Evolutionary conservation across 2,329 filamentous ascomycete species (phyloP), one percentile per base, ranked within the genome.

Genomic region (Calonectria crousiana): DNA sequence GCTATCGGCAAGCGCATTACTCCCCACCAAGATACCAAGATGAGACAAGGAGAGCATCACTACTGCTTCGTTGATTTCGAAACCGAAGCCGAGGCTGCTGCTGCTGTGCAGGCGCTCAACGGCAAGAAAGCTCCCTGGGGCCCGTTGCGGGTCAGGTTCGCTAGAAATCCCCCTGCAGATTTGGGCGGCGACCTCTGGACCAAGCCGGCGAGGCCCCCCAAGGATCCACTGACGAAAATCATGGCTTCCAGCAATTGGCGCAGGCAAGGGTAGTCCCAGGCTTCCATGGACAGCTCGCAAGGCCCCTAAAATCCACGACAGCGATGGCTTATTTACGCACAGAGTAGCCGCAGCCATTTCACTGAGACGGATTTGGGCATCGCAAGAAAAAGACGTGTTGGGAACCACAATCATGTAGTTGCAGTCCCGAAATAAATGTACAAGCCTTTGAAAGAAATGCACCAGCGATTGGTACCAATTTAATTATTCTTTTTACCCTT

Each of bases 31-130:
- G 90, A 83, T 79, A 92, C 87, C 72, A 85, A 84, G 32, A 82
- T 85, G n/a, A 85, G 86, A 51, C 84, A 87, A 0, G 90, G 90
- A 36, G 88, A 90, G 75, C 88, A 91, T 79, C 89, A 93, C 83
- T 93, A 91, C 82, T 90, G 91, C 78, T 93, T 93, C 73, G 90
- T 93, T n/a, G 91, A 93, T 78, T 88, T 93, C 71, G 85, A 84
- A 62, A 90, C 87, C 8, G 81, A 84, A 0, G 88, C 91, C 67
- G 89, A 93, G 75, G 90, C 90, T 0, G 82, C 87, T 41, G 83
- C 83, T 13, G 92, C 91, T 28, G 86, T 90, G 2, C 78, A 76
- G 34, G 56, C 76, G 1, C 77, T 84, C 0, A 73, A 82, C 26
- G 81, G 81, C 4, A 18, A 73, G 32, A 11, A 36, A 36, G 13